phyloP scores from a whole-genome alignment of 2,329 filamentous ascomycete genomes.

The Incumbomyces delicatus region DNA sequence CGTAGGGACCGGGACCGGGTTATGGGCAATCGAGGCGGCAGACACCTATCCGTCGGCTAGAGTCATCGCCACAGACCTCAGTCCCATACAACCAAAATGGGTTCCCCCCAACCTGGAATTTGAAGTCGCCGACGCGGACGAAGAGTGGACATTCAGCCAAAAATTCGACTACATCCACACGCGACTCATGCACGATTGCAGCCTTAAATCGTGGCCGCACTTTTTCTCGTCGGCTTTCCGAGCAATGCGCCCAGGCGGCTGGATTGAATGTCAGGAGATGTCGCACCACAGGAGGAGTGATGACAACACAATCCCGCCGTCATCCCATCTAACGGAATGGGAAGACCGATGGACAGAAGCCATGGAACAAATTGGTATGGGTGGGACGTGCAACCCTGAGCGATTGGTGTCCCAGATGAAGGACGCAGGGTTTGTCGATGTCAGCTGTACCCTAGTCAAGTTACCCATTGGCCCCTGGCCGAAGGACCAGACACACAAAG shows the following conservation, averaged over 20 bases:
- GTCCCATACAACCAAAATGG: conserved; percentile 11
- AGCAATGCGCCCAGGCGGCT: conserved; percentile 31
- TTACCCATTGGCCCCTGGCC: conserved; percentile 26
- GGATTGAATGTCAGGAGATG: conserved; percentile 27
- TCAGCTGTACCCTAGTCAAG: conserved; percentile 30
- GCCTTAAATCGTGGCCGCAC: conserved; percentile 19
- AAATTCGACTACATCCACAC: conserved; percentile 26
- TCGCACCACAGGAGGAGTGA: conserved; percentile 30
- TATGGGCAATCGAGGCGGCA: conserved; percentile 31
- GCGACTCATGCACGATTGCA: conserved; percentile 17
- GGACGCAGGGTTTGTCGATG: conserved; percentile 45
- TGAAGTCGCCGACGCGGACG: conserved; percentile 24
- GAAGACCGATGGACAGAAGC: conserved; percentile 22
- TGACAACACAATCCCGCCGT: conserved; percentile 17
- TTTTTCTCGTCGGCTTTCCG: conserved; percentile 15
- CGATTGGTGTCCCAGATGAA: conserved; percentile 15
- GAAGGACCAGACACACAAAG: conserved; percentile 22
- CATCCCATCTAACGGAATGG: conserved; percentile 7
- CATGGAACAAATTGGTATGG: conserved; percentile 26
- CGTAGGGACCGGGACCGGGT: conserved; percentile 29
- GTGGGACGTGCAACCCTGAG: conserved; percentile 26
- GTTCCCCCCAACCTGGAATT: conserved; percentile 25
- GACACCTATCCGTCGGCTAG: conserved; percentile 11
- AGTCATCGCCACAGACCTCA: conserved; percentile 36
- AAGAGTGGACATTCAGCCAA: conserved; percentile 23